Evolutionary conservation across 768 basidiomycete genomes (phyloP).

Genomic region (Psilocybe sp.): DNA sequence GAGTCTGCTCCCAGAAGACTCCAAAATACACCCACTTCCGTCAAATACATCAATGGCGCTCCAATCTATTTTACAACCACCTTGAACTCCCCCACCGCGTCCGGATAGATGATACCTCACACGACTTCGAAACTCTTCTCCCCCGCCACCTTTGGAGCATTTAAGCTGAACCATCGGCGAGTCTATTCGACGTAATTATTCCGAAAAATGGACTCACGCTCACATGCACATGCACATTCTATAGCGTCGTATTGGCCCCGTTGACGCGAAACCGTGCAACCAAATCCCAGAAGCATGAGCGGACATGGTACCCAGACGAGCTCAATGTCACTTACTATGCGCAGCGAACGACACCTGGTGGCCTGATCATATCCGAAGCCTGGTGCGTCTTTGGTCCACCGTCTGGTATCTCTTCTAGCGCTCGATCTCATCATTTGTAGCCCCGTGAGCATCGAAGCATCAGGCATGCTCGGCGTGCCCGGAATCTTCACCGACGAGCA

Average conservation of each 20-base stretch:
- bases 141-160: constrained; percentile 7
- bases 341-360: constrained; percentile 12
- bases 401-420: not conserved
- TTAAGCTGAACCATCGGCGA: constrained; percentile 12
- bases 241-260: constrained; percentile 14
- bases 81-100: not conserved
- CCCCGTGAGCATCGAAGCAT: constrained; percentile 12
- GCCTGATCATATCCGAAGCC: constrained; percentile 14
- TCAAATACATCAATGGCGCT: too few relatives aligned
- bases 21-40: too few relatives aligned
- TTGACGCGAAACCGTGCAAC: constrained; percentile 14
- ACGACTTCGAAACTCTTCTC: constrained; percentile 10
- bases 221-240: not conserved
- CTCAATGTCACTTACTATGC: constrained; percentile 13
- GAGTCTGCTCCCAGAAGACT: too few relatives aligned
- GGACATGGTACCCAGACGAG: constrained; percentile 14
- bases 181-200: not conserved
- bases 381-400: constrained; percentile 4
- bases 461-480: constrained; percentile 12
- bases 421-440: not conserved
- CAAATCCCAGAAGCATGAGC: constrained; percentile 7
- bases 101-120: not conserved
- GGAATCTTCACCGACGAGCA: constrained; percentile 17
- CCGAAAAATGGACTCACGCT: not conserved
- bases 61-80: not conserved